Conservation (phyloP, 768 basidiomycete genomes). For the Candolleomyces aberdarensis region DNA sequence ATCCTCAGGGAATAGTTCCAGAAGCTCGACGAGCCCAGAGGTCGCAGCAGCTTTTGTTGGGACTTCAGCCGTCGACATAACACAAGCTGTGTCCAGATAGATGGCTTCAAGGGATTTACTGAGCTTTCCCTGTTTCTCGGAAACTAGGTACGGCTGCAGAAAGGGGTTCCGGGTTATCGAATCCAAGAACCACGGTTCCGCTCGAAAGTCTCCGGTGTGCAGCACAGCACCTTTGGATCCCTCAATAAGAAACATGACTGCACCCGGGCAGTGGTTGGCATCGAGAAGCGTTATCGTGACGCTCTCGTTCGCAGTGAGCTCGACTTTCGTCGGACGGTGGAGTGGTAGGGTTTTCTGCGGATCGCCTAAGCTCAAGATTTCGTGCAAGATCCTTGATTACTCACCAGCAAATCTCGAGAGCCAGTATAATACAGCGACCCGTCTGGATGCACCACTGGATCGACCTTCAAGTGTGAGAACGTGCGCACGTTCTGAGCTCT, state of each 20-base stretch:
- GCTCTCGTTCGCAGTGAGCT: slow-evolving; percentile 50
- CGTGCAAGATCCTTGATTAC: slow-evolving; percentile 17
- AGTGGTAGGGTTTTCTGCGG: slow-evolving; percentile 55
- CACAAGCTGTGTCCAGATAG: slow-evolving; percentile 77
- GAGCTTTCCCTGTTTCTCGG: slow-evolving; percentile 12
- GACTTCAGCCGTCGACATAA: slow-evolving; percentile 48
- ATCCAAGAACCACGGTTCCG: slow-evolving; percentile 79
- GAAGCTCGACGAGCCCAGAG: slow-evolving; percentile 62
- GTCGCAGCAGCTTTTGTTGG: slow-evolving; percentile 68
- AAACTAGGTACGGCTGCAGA: slow-evolving; percentile 66
- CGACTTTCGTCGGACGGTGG: slow-evolving; percentile 60
- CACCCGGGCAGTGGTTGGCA: slow-evolving; percentile 94
- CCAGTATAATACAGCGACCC: slow-evolving; percentile 47
- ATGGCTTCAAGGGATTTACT: slow-evolving; percentile 64
- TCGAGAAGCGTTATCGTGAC: slow-evolving; percentile 81
- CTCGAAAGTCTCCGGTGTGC: slow-evolving; percentile 92
- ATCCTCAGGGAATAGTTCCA: slow-evolving; percentile 59
- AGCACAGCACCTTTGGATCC: slow-evolving; percentile 67
- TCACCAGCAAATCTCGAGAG: slow-evolving; percentile 67
- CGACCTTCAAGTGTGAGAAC: slow-evolving; percentile 64
- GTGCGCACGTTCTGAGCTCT: slow-evolving; percentile 53
- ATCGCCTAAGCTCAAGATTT: not conserved
- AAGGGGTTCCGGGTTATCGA: slow-evolving; percentile 65
- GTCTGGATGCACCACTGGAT: slow-evolving; percentile 42
- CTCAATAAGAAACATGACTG: slow-evolving; percentile 90